phyloP scores from a whole-genome alignment of 192 early-diverging fungal genomes.

The Backusella parvicylindrica region DNA sequence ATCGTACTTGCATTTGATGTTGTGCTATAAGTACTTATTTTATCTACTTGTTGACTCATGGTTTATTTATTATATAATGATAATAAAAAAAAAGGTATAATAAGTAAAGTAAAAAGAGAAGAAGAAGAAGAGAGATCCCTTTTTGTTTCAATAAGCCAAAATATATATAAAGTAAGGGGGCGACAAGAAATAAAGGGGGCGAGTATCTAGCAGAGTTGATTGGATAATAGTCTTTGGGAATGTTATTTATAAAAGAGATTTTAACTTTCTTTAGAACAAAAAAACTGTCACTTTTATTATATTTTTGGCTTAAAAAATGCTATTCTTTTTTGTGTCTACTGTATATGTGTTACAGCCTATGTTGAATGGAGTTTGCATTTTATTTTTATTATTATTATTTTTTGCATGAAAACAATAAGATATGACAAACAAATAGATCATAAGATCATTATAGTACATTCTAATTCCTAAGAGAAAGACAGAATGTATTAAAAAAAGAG shows the following conservation, averaged over 20 bases:
- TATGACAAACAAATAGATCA: no score
- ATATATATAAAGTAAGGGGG: not conserved
- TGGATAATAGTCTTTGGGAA: not conserved
- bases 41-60: not conserved
- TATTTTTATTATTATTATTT: no score
- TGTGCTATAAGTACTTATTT: not conserved
- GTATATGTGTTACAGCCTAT: no score
- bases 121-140: conserved; percentile 6
- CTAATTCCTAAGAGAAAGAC: no score
- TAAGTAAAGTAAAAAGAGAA: not conserved
- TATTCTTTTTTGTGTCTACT: no score
- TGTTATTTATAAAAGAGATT: not conserved
- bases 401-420: no score
- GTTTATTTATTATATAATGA: not conserved
- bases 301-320: no score
- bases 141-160: conserved; percentile 1
- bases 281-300: not conserved
- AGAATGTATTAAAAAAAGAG: no score
- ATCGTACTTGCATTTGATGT: conserved; percentile 55
- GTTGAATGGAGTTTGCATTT: no score
- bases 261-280: not conserved
- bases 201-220: not conserved
- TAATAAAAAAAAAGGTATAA: not conserved
- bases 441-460: no score
- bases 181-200: not conserved